phyloP scores from a whole-genome alignment of 306 rosid genomes.

The Begonia loranthoides region DNA sequence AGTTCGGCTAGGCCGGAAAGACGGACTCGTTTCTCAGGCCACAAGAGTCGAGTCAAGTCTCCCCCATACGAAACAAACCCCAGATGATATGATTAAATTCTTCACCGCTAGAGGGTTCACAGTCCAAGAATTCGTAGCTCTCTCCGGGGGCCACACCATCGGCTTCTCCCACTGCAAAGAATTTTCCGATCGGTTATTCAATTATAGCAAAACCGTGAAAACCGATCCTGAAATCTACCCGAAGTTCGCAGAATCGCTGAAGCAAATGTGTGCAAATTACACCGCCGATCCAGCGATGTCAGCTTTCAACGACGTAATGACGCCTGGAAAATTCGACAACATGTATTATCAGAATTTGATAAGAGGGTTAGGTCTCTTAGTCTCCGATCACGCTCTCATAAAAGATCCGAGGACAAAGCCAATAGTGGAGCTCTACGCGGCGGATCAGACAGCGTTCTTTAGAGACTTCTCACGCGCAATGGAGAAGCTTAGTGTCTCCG shows the following conservation, averaged over 20 bases:
- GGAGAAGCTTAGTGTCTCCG: constrained; percentile 24
- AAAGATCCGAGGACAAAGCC: too few species aligned
- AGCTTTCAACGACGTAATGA: constrained; percentile 19
- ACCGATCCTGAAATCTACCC: constrained; percentile 29
- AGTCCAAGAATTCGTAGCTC: constrained; percentile 26
- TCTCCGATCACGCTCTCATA: too few species aligned
- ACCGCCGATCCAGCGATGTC: constrained; percentile 18
- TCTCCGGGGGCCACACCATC: constrained; percentile 30
- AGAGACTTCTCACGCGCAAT: constrained; percentile 23
- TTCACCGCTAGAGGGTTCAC: constrained; percentile 18
- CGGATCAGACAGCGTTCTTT: constrained; percentile 20
- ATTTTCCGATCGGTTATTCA: constrained; percentile 6
- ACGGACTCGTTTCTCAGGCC: constrained; percentile 19
- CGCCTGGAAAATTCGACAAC: constrained; percentile 33
- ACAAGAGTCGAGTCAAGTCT: constrained; percentile 12
- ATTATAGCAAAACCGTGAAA: not conserved
- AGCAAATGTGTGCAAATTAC: constrained; percentile 18
- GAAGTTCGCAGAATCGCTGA: constrained; percentile 16
- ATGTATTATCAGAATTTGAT: constrained; percentile 20
- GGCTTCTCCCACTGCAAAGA: constrained; percentile 44
- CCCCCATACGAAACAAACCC: constrained; percentile 2
- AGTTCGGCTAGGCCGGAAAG: constrained; percentile 26
- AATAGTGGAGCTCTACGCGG: constrained; percentile 8
- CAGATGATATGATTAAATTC: too few species aligned
- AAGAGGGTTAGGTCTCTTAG: too few species aligned